phyloP scores from a whole-genome alignment of 495 filamentous ascomycete genomes.

The Cairneyella variabilis region DNA sequence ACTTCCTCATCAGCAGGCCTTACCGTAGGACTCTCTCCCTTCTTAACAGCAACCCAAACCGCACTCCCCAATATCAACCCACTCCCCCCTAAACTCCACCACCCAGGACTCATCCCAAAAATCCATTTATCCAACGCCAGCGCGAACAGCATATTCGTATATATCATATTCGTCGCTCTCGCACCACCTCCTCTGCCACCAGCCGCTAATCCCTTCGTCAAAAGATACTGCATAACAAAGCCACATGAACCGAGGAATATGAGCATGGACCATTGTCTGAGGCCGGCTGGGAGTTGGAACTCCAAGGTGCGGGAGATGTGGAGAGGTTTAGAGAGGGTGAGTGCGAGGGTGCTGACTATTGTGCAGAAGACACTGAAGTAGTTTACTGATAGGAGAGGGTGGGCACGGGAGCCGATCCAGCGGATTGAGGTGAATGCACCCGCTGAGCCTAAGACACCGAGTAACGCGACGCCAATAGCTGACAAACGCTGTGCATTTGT shows the following conservation, averaged over 20 bases:
- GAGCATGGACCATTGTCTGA: constrained; percentile 68
- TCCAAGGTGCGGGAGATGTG: constrained; percentile 7
- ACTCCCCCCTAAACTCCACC: constrained; percentile 67
- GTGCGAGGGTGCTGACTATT: constrained; percentile 57
- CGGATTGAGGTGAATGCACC: constrained; percentile 77
- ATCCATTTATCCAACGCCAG: constrained; percentile 75
- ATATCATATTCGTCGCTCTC: constrained; percentile 84
- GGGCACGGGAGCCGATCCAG: constrained; percentile 79
- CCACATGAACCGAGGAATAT: constrained; percentile 68
- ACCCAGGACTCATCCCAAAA: constrained; percentile 66
- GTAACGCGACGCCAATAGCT: constrained; percentile 68
- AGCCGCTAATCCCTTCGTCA: constrained; percentile 76
- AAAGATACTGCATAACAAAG: constrained; percentile 81
- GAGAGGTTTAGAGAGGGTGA: constrained; percentile 47
- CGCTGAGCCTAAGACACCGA: constrained; percentile 78
- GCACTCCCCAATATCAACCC: constrained; percentile 77
- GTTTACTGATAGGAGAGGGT: constrained; percentile 80
- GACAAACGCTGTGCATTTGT: constrained; percentile 64
- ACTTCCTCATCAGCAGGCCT: too few relatives aligned
- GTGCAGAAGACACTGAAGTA: constrained; percentile 76
- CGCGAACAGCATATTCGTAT: constrained; percentile 91
- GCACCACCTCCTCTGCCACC: constrained; percentile 52
- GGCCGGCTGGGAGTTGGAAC: constrained; percentile 45
- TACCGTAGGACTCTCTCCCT: constrained; percentile 27
- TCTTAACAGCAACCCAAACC: constrained; percentile 68